Evolutionary conservation across 352 stramenopile genomes (phyloP), one percentile per base, ranked within the genome.

Genomic region (Pythium insidiosum): DNA sequence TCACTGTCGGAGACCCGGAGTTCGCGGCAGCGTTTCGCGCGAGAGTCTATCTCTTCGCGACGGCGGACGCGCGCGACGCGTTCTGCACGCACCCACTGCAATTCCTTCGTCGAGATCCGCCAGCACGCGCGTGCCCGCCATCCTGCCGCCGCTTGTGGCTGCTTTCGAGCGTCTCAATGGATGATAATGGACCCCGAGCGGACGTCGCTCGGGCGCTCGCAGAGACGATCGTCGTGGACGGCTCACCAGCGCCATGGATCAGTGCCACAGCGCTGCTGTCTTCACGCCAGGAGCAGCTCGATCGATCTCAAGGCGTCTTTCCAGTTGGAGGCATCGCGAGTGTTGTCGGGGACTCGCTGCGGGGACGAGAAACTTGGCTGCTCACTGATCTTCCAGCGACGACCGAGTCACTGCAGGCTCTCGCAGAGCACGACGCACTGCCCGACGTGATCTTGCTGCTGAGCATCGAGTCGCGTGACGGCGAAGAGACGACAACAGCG

Each of bases 1-100:
- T 78, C 2, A 40, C 58, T 9, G 33, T 63, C 3, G 76, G 76
- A 1, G 57, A 67, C 39, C 69, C 73, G 5, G 38, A 46, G 15
- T 74, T 60, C 30, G 69, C 76, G 16, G 73, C 40, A 1, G 58
- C 41, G 15, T 82, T 70, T 23, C 63, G 49, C 4, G 69, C 64
- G 1, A 60, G 68, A 15, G 43, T 89, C 29, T 89, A 87, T 35
- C 38, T 89, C 19, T 57, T 79, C 1, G 55, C 65, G 7, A 69
- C 73, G 2, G 21, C 28, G 10, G 34, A 49, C 2, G 61, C 69
- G 3, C 50, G 59, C n/a, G 53, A 59, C 11, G 19, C 36, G 9
- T 84, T 89, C 23, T 66, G 55, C 31, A 58, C 63, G 0, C 29
- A 64, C 2, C 73, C 76, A 11, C 47, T 75, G 18, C 66, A 81